Percentiles rank a stretch among this genome's conserved stretches.
Evolutionary conservation across 2,329 filamentous ascomycete species (phyloP).

Genomic region (Aspergillus ibericus): DNA sequence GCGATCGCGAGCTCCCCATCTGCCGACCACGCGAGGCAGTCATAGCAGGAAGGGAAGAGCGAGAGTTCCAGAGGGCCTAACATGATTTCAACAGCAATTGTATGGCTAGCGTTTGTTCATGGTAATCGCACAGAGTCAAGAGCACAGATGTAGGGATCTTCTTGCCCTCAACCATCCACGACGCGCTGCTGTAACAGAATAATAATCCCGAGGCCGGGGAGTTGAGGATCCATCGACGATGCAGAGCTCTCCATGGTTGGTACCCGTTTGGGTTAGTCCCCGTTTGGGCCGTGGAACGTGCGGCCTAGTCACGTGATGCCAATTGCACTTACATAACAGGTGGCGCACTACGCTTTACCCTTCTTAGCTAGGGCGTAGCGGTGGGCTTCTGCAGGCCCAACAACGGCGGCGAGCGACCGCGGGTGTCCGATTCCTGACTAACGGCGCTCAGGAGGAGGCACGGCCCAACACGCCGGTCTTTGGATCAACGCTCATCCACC

Average conservation of each 20-base stretch:
- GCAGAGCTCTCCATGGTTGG: background rate
- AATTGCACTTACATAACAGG: background rate
- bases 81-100: conserved; percentile 7
- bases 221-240: no score
- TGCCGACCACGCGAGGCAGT: conserved; percentile 59
- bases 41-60: conserved; percentile 52
- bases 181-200: background rate
- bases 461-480: conserved; percentile 1
- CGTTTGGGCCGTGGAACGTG: background rate
- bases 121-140: background rate
- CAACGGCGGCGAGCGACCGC: background rate
- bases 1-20: conserved; percentile 60
- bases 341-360: background rate
- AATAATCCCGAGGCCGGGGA: background rate
- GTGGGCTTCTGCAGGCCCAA: background rate
- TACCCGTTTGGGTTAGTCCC: background rate
- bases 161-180: background rate
- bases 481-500: conserved; percentile 1
- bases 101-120: background rate
- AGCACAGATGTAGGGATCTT: background rate
- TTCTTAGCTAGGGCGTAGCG: background rate
- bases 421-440: background rate
- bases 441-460: background rate
- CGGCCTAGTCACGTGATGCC: background rate
- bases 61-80: conserved; percentile 37